Base-by-base conservation (phyloP, 768 basidiomycete genomes). In the Tremella yokohamensis region DNA sequence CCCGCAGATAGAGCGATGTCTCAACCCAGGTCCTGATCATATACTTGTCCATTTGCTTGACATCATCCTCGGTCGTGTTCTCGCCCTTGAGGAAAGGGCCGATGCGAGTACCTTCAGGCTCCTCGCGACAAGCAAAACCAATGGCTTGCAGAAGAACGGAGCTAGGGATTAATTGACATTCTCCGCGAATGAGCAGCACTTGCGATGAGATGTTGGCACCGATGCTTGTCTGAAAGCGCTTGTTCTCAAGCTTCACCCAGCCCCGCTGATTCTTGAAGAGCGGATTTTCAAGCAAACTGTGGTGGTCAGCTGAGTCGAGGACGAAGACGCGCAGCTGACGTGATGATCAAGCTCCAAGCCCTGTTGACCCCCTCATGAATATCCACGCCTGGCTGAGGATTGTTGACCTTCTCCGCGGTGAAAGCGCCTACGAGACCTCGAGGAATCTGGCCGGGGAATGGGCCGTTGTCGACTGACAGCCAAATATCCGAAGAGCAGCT, bases 21-120 rank as follows among this genome's bases (percentile, higher is more conserved):
- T 73, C 71, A 2, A 73, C 58, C 71, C 71, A 73, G 1, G 62
- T 52, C 24, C 71, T 39, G 12, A 73, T 26, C 71, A 70, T 73
- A 39, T 69, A 69, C 29, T 50, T 56, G 45, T 73, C 66, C 66
- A 73, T 64, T 58, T 66, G 66, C 22, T 37, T 34, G 7, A 62
- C 53, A 45, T 62, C 58, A 11, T 54, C 61, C 18, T 61, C 57
- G 1, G 48, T 38, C 11, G 54, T 38, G 22, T 51, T 42, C 19
- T 67, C 68, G 11, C 56, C 54, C 20, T 54, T 49, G 8, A 52
- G 56, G 45, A 65, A 56, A 6, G 71, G 71, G 18, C 71, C 71
- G 4, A 73, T 62, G 18, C 71, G 54, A 2, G 66, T 56, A 3
- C 40, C 50, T 11, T 68, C 68, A 12, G 39, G 49, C 39, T 69